Evolutionary conservation across 2,329 filamentous ascomycete species (phyloP), one percentile per base, ranked within the genome.

Genomic region (Fusarium bulbicola): DNA sequence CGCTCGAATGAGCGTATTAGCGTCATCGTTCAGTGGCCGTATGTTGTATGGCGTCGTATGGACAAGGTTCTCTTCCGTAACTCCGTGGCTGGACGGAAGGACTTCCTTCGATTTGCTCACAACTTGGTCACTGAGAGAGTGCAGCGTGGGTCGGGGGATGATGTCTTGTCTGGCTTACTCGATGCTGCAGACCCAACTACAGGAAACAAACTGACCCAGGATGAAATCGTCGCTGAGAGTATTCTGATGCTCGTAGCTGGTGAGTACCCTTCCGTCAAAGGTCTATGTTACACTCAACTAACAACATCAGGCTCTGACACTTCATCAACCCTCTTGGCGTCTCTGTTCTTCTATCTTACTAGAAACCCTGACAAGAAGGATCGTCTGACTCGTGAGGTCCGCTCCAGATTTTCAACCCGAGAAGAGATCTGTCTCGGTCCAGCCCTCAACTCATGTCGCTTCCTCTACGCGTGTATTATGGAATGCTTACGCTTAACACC

Each of bases 221-320:
- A 59, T 20, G 56, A 59, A 39, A 59, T 59, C 3, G 56, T 59
- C 13, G 56, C 56, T 0, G 56, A 59, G 26, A 59, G 56, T 18
- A 59, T 59, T n/a, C 43, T 59, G 24, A 59, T 59, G 56, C 56
- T 59, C 18, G 56, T 59, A 50, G 56, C 56, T 18, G 56, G 56
- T 50, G 14, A 16, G 24, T 30, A n/a, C 14, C 45, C 45, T 30
- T 16, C 1, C 20, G 4, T 30, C 10, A 16, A 21, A 26, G 24
- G 24, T 26, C 24, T 26, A 26, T 26, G 24, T 26, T 26, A 16
- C 26, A 0, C 7, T 47, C 45, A 6, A 12, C 45, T 47, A n/a
- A 47, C 26, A 30, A 16, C 6, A 32, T 30, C 20, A 59, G 56
- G 56, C 20, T 59, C 56, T 37, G 56, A 59, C 56, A 59, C 56